A percentile compares a stretch with the other conserved stretches of the same genome.
Evolutionary conservation across 257 asterid species (phyloP).

Genomic region (Capsicum rhomboideum): DNA sequence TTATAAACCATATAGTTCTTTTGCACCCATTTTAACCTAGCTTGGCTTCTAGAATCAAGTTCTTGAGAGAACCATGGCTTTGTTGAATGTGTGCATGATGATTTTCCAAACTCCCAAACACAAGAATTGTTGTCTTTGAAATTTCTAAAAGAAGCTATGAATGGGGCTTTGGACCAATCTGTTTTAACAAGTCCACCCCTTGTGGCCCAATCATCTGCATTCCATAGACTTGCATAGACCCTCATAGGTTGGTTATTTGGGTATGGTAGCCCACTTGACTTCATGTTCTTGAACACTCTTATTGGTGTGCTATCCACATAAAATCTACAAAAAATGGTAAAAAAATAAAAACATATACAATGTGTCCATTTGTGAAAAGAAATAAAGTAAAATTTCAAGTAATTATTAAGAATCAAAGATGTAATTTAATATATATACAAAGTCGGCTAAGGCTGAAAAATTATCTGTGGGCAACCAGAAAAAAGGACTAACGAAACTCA

Average conservation of each 20-base stretch:
- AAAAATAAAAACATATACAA: background rate
- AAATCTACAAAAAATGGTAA: constrained; percentile 21
- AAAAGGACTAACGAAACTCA: too few relatives aligned
- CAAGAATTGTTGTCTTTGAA: constrained; percentile 43
- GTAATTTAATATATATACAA: too few relatives aligned
- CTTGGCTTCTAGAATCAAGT: constrained; percentile 33
- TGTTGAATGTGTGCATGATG: constrained; percentile 27
- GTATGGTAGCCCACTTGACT: constrained; percentile 38
- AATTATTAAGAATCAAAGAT: background rate
- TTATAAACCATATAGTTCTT: constrained; percentile 55
- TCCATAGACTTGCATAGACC: constrained; percentile 66
- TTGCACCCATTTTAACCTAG: constrained; percentile 45
- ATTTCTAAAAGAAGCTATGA: constrained; percentile 49
- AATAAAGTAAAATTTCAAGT: too few relatives aligned
- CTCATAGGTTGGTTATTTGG: constrained; percentile 67
- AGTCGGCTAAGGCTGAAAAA: too few relatives aligned
- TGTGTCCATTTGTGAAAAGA: background rate
- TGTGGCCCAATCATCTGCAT: constrained; percentile 81
- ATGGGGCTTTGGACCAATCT: constrained; percentile 69
- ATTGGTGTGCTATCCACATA: constrained; percentile 55
- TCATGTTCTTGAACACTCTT: constrained; percentile 62
- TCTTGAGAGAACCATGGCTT: constrained; percentile 28
- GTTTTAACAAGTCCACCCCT: constrained; percentile 62
- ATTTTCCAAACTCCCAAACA: constrained; percentile 27
- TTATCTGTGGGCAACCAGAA: too few relatives aligned